phyloP scores from a whole-genome alignment of 192 early-diverging fungal genomes.

The Umbelopsis vinacea region DNA sequence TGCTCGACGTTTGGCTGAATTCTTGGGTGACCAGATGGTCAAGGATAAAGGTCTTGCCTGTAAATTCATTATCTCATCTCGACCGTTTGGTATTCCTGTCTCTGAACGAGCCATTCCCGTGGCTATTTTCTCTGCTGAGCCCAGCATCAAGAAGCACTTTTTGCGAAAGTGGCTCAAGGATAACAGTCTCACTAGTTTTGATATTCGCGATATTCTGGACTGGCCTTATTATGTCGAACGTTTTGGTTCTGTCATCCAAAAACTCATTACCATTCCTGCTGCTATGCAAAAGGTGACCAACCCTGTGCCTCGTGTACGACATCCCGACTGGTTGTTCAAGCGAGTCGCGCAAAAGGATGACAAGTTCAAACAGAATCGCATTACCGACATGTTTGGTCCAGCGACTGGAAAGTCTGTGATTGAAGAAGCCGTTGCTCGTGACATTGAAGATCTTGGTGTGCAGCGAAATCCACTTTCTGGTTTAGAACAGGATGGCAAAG shows the following conservation, averaged over 20 bases:
- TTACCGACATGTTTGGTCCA: conserved; percentile 81
- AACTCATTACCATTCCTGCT: conserved; percentile 97
- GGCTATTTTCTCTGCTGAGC: conserved; percentile 90
- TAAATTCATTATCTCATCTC: conserved; percentile 90
- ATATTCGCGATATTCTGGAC: conserved; percentile 92
- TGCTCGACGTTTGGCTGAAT: conserved; percentile 93
- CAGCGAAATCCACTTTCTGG: background rate
- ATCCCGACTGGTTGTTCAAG: conserved; percentile 95
- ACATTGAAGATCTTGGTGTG: conserved; percentile 65
- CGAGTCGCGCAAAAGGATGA: conserved; percentile 77
- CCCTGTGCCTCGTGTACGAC: conserved; percentile 88
- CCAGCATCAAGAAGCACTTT: conserved; percentile 74
- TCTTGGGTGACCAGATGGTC: conserved; percentile 97
- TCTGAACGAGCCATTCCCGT: conserved; percentile 95
- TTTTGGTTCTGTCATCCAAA: conserved; percentile 94
- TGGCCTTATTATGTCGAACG: conserved; percentile 98
- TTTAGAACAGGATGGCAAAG: conserved; percentile 10
- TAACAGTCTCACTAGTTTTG: conserved; percentile 68
- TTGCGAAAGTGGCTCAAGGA: conserved; percentile 95
- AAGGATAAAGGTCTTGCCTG: conserved; percentile 97
- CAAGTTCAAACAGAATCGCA: conserved; percentile 81
- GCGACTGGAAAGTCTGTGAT: background rate
- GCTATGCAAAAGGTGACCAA: conserved; percentile 95
- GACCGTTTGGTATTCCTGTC: conserved; percentile 83
- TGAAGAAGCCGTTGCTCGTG: conserved; percentile 28